These are phyloP conservation scores for Oxyria digyna DNA, from an alignment of 148 eudicot species.

Conservation along the genomic window DNA sequence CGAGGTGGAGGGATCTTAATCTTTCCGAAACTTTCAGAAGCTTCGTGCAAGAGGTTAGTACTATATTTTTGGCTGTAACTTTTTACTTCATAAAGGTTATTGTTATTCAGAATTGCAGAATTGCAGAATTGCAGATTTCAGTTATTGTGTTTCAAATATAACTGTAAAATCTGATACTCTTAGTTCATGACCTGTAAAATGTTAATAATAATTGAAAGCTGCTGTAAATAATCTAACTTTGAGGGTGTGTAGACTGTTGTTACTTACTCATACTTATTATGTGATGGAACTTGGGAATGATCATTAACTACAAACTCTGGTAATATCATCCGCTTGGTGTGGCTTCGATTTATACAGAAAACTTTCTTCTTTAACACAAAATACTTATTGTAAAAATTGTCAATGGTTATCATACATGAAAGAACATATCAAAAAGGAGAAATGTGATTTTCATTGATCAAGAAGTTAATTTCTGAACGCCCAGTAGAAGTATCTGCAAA, in stretches of 20 bases:
- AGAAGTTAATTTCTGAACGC: neutral
- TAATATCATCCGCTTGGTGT: neutral
- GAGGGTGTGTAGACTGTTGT: conserved; percentile 1
- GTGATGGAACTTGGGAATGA: neutral
- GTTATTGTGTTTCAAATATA: no score
- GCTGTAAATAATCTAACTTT: neutral
- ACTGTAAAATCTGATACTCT: neutral
- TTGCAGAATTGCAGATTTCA: no score
- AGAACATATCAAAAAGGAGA: neutral
- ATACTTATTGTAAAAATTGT: neutral
- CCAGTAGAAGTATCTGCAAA: neutral
- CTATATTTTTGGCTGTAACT: neutral
- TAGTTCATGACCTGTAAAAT: neutral
- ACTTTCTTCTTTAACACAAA: neutral
- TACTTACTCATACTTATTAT: neutral
- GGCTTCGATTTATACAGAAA: neutral
- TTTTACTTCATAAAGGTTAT: neutral
- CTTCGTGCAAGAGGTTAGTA: conserved; percentile 61
- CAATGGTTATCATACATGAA: neutral
- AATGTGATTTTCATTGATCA: neutral
- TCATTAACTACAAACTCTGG: neutral
- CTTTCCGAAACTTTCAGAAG: conserved; percentile 42
- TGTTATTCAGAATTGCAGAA: neutral
- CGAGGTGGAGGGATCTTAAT: conserved; percentile 63
- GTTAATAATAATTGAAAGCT: neutral